Conservation (phyloP, 495 filamentous ascomycete genomes). For the Xylaria sp. region DNA sequence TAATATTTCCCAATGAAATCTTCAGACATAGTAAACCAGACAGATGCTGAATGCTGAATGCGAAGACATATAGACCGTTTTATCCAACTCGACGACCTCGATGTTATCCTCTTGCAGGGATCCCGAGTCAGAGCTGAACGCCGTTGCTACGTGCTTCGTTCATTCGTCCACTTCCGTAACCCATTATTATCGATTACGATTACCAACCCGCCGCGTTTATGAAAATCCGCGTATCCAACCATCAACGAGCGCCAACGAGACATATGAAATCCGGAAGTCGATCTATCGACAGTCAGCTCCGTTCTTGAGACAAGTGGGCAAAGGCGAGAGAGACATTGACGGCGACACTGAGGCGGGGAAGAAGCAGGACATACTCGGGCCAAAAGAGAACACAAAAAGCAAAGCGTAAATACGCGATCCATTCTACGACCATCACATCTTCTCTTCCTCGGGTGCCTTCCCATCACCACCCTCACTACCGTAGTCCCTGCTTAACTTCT, state of each 20-base stretch:
- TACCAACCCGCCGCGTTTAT: neutral
- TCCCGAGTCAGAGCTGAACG: neutral
- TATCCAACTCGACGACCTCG: neutral
- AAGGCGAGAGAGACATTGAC: neutral
- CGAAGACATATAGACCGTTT: neutral
- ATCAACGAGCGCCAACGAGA: neutral
- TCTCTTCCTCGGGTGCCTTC: neutral
- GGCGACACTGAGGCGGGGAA: too few relatives aligned
- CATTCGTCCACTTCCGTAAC: neutral
- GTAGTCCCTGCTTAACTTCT: conserved; percentile 21
- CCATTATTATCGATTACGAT: neutral
- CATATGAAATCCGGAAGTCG: conserved; percentile 14
- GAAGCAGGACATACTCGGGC: neutral
- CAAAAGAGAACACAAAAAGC: neutral
- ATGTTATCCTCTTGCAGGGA: conserved; percentile 1
- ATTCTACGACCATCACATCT: neutral
- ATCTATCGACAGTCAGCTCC: conserved; percentile 3
- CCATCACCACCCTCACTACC: neutral
- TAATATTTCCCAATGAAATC: neutral
- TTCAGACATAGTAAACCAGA: neutral
- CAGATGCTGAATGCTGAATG: neutral
- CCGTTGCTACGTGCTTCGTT: conserved; percentile 7
- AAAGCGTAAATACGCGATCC: neutral
- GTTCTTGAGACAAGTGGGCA: neutral
- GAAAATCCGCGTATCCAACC: neutral